Evolutionary conservation across 2,329 filamentous ascomycete species (phyloP), one percentile per base, ranked within the genome.

Genomic region (Gyromitra esculenta): DNA sequence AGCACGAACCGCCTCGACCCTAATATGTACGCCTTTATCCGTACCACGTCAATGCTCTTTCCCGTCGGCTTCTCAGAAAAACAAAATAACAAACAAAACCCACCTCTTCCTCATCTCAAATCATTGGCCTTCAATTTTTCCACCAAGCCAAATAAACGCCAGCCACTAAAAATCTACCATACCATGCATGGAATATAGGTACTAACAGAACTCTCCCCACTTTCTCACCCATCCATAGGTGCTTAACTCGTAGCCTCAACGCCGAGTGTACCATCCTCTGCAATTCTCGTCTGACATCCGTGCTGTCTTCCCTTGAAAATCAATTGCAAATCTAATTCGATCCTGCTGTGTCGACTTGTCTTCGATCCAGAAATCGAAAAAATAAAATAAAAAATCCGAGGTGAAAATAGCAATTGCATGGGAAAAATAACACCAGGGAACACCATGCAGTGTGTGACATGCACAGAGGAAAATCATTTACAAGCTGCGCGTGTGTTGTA

Each of bases 51-150:
- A 71, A 71, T 71, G 18, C 68, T 75, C 52, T 54, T 25, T 64
- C 72, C 72, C 48, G 65, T 65, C 57, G 59, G 59, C 50, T 56
- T 70, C 69, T 63, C 25, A 21, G 63, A 75, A 69, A 59, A 75
- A 31, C 25, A 31, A 31, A 31, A 31, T 31, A 31, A 31, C 25
- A 31, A 68, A 41, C 18, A 63, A 70, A 69, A 48, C 7, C 25
- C 37, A 60, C 37, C 72, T 75, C 72, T 75, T 75, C 72, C 57
- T 64, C 72, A 75, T 75, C 72, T 52, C 52, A 75, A 75, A 70
- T 70, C 65, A 75, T 71, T 75, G 72, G 72, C 59, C 18, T 35
- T 35, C 13, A 56, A 37, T 57, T 37, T 35, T 59, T 52, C 48
- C 37, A 31, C 59, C 7, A 39, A 62, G 57, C 41, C 45, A 75